Percentiles rank a stretch among this genome's conserved stretches.
phyloP scores from a whole-genome alignment of 2,329 filamentous ascomycete genomes.

The Aspergillus fumigatus region DNA sequence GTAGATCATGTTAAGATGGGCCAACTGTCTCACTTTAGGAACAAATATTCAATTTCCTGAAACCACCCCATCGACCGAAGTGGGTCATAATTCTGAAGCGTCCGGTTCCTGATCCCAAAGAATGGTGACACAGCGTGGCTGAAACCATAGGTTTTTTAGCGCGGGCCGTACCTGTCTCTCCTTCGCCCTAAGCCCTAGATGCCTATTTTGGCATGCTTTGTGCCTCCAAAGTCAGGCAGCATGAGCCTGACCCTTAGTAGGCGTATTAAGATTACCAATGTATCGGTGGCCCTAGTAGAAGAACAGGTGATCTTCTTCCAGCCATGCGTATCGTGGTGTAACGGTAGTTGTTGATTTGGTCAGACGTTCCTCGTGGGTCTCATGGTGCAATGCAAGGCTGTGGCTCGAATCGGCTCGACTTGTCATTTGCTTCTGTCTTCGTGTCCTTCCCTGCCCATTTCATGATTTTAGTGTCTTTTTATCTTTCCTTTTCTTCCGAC shows the following conservation, averaged over 20 bases:
- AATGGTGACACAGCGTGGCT: slow-evolving; percentile 14
- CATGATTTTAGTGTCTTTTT: slow-evolving; percentile 4
- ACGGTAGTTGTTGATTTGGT: neutral
- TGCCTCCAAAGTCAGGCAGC: neutral
- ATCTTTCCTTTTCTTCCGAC: slow-evolving; percentile 5
- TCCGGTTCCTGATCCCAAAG: slow-evolving; percentile 12
- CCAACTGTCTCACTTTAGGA: neutral
- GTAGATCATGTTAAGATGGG: neutral
- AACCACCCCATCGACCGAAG: neutral
- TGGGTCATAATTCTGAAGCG: slow-evolving; percentile 7
- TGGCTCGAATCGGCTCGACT: neutral
- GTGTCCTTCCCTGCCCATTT: neutral
- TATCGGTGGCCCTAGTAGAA: neutral
- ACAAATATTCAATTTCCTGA: slow-evolving; percentile 1
- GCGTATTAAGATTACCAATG: neutral
- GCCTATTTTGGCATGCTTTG: neutral
- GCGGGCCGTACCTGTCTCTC: slow-evolving; percentile 3
- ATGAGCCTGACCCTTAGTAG: neutral
- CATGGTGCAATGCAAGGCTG: neutral
- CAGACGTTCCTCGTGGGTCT: neutral
- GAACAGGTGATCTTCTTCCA: neutral
- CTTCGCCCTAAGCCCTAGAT: slow-evolving; percentile 25
- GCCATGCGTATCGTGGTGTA: neutral
- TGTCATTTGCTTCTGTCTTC: neutral
- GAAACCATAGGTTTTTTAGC: slow-evolving; percentile 12